phyloP scores from a whole-genome alignment of 768 basidiomycete genomes.

The Hemileccinum impolitum region DNA sequence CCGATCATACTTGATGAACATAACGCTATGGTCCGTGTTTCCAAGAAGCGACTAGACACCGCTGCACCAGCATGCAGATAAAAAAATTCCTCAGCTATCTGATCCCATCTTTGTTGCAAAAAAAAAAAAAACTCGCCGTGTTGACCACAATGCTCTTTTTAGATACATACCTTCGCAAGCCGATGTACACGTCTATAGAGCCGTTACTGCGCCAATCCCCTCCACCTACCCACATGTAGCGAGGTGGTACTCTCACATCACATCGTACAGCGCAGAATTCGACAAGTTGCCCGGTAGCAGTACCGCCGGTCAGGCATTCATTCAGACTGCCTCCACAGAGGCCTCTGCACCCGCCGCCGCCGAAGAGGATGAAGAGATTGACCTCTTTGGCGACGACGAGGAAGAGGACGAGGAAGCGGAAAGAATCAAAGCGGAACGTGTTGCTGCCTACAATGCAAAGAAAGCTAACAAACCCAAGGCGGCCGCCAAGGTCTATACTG shows the following conservation, averaged over 20 bases:
- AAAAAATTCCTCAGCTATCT: constrained; percentile 66
- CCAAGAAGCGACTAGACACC: constrained; percentile 94
- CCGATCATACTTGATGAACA: constrained; percentile 54
- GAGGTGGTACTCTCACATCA: constrained; percentile 94
- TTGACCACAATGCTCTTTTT: constrained; percentile 11
- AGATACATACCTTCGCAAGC: constrained; percentile 93
- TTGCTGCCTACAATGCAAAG: constrained; percentile 90
- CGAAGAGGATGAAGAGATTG: constrained; percentile 67
- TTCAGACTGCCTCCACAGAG: constrained; percentile 43
- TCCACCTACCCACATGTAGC: constrained; percentile 67
- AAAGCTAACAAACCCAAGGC: constrained; percentile 90
- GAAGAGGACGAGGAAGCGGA: constrained; percentile 85
- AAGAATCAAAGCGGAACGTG: constrained; percentile 84
- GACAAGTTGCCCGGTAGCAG: constrained; percentile 80
- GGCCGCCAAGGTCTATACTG: constrained; percentile 68
- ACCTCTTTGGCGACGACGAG: constrained; percentile 86
- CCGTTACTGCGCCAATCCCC: constrained; percentile 65
- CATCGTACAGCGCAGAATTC: constrained; percentile 80
- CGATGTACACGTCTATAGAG: constrained; percentile 88
- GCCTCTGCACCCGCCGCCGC: constrained; percentile 44
- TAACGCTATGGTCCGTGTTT: constrained; percentile 94
- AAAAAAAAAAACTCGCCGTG: not conserved
- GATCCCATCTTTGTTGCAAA: constrained; percentile 36
- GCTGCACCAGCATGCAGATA: constrained; percentile 76
- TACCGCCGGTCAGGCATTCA: constrained; percentile 71